phyloP scores from a whole-genome alignment of 495 filamentous ascomycete genomes.

The Lasiosphaeris hirsuta region DNA sequence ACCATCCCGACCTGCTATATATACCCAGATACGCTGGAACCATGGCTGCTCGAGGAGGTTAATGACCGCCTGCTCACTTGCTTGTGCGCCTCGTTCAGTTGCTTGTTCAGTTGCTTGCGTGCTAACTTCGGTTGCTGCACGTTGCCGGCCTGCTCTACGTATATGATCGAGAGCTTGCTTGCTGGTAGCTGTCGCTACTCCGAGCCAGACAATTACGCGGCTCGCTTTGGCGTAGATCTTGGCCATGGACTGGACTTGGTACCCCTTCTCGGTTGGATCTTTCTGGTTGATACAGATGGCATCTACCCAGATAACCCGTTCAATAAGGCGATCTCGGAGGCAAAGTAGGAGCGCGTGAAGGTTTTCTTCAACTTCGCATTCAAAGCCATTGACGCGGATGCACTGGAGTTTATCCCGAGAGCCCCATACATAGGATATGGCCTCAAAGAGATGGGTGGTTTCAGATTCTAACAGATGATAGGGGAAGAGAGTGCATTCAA shows the following conservation, averaged over 20 bases:
- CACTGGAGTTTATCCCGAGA: no score
- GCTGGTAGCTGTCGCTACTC: no score
- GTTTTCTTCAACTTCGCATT: no score
- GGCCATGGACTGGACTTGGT: constrained; percentile 26
- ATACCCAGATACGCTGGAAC: constrained; percentile 14
- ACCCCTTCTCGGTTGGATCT: constrained; percentile 9
- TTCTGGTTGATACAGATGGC: constrained; percentile 18
- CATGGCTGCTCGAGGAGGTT: neutral
- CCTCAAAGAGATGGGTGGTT: no score
- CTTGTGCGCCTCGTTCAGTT: no score
- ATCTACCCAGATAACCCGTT: constrained; percentile 1
- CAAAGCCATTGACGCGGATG: no score
- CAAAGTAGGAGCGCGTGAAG: neutral
- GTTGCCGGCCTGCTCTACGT: constrained; percentile 2
- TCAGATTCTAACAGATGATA: no score
- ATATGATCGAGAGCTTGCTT: constrained; percentile 16
- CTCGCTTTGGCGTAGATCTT: constrained; percentile 36
- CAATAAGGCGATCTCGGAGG: neutral
- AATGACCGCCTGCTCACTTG: neutral
- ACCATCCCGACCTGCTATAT: neutral
- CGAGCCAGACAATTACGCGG: constrained; percentile 16
- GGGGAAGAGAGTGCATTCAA: no score
- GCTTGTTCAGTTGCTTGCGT: no score
- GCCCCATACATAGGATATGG: no score
- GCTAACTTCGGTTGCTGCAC: neutral